Evolutionary conservation across 371 early-diverging fungal species (phyloP).

Genomic region (Mucor sp.): DNA sequence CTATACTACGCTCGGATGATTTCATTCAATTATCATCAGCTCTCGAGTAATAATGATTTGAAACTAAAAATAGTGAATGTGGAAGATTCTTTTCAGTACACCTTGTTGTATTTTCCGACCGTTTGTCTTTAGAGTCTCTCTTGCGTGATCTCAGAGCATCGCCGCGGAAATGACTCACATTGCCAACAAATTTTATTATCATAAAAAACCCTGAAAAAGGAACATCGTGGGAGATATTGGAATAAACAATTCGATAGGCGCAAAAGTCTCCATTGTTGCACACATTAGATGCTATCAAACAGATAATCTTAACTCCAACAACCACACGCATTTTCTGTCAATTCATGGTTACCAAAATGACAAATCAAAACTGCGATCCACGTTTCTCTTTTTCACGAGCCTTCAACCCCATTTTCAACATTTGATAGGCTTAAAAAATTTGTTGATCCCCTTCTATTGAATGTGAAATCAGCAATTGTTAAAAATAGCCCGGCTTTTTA

Average conservation of each 20-base stretch:
- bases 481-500: slow-evolving; percentile 2
- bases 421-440: background rate
- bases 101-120: background rate
- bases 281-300: background rate
- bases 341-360: background rate
- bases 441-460: background rate
- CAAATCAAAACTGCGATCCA: background rate
- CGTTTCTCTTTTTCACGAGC: background rate
- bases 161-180: background rate
- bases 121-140: background rate
- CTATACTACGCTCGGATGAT: no score
- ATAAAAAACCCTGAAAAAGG: background rate
- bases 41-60: no score
- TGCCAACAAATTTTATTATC: background rate
- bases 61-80: no score
- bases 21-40: no score
- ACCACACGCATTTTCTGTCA: slow-evolving; percentile 2
- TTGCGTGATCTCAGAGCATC: background rate
- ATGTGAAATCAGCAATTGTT: slow-evolving; percentile 2
- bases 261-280: background rate
- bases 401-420: background rate
- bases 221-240: slow-evolving; percentile 3
- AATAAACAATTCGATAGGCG: background rate
- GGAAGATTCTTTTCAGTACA: no score
- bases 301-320: background rate